Evolutionary conservation across 176 grass and related monocot species (phyloP).

Genomic region (Avena sativa): DNA sequence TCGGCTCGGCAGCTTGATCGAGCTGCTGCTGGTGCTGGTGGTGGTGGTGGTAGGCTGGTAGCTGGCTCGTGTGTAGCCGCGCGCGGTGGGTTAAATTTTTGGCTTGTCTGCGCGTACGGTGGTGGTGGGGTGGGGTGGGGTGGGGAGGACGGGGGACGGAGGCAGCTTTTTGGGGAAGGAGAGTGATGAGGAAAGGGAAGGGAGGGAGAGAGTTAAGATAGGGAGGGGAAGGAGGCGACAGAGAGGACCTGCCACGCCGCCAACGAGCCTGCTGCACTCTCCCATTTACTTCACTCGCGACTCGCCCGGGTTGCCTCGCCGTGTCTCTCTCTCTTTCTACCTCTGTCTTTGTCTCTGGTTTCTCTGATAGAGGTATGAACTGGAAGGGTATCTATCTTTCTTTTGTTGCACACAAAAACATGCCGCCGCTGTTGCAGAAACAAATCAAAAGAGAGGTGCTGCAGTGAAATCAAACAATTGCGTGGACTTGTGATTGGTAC

Average conservation of each 20-base stretch:
- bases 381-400: neutral
- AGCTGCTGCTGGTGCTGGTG: neutral
- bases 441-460: neutral
- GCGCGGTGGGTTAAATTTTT: conserved; percentile 43
- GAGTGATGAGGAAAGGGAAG: conserved; percentile 29
- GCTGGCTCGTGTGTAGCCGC: neutral
- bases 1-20: neutral
- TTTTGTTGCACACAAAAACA: neutral
- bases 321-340: neutral
- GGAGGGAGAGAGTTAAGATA: conserved; percentile 27
- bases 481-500: neutral
- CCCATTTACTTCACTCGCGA: conserved; percentile 51
- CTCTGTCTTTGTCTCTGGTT: neutral
- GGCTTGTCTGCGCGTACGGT: conserved; percentile 41
- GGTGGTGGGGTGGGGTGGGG: neutral
- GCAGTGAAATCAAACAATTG: neutral
- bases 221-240: conserved; percentile 36
- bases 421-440: neutral
- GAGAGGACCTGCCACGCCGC: conserved; percentile 81
- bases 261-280: conserved; percentile 72
- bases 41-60: neutral
- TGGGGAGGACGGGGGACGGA: conserved; percentile 14
- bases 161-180: conserved; percentile 27
- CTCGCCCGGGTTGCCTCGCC: neutral
- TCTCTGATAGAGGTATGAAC: neutral